A percentile compares a stretch with the other conserved stretches of the same genome.
Evolutionary conservation across 805 yeast species (phyloP).

Genomic region (Candida khao-thaluensis): DNA sequence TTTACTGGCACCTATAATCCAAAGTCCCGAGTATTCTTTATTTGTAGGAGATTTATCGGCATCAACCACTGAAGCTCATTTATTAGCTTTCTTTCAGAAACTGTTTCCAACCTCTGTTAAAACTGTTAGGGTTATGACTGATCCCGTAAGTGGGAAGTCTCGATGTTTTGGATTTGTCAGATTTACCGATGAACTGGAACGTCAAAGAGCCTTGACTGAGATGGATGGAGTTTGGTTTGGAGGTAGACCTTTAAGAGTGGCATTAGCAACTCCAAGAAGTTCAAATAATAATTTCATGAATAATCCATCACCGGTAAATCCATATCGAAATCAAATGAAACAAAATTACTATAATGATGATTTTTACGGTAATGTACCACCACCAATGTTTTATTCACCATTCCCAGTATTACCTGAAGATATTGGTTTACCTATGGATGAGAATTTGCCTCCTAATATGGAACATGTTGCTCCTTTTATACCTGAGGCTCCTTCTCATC

Average conservation of each 20-base stretch:
- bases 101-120: slow-evolving; percentile 62
- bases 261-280: slow-evolving; percentile 73
- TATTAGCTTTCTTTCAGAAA: slow-evolving; percentile 68
- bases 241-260: slow-evolving; percentile 74
- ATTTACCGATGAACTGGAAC: slow-evolving; percentile 66
- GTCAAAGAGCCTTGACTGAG: slow-evolving; percentile 64
- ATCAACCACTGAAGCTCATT: slow-evolving; percentile 75
- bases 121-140: slow-evolving; percentile 84
- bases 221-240: slow-evolving; percentile 83
- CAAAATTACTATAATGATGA: slow-evolving; percentile 6
- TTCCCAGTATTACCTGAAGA: slow-evolving; percentile 5
- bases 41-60: slow-evolving; percentile 85
- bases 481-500: neutral
- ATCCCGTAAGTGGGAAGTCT: slow-evolving; percentile 73
- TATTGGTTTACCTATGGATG: slow-evolving; percentile 6
- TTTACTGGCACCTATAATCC: slow-evolving; percentile 64
- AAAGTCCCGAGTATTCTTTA: slow-evolving; percentile 71
- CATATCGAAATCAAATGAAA: slow-evolving; percentile 6
- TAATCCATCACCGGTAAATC: slow-evolving; percentile 4
- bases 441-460: slow-evolving; percentile 2
- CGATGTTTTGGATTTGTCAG: slow-evolving; percentile 82
- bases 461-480: slow-evolving; percentile 2
- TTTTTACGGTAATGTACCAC: slow-evolving; percentile 4
- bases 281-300: slow-evolving; percentile 9
- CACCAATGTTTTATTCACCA: slow-evolving; percentile 8